phyloP scores from a whole-genome alignment of 179 eudicot genomes.

The Beta lomatogona region DNA sequence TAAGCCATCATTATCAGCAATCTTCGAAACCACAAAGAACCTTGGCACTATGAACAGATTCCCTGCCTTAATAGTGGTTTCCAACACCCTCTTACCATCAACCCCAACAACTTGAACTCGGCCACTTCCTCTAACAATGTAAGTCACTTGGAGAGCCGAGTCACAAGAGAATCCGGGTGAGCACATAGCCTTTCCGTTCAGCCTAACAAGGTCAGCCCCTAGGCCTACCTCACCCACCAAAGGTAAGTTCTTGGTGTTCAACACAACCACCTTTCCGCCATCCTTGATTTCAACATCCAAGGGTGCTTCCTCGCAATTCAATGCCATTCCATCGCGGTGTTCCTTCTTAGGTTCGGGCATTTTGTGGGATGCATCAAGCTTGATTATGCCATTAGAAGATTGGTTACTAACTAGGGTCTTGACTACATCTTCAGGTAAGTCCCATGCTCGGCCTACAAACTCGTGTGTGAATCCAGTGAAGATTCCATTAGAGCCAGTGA shows the following conservation, averaged over 20 bases:
- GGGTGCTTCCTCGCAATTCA: constrained; percentile 80
- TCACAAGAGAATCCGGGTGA: constrained; percentile 90
- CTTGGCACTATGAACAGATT: constrained; percentile 74
- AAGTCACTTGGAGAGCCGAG: constrained; percentile 80
- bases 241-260: constrained; percentile 82
- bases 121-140: constrained; percentile 72
- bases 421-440: constrained; percentile 52
- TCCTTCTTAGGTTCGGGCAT: constrained; percentile 70
- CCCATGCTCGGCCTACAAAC: constrained; percentile 85
- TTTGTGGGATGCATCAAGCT: constrained; percentile 45
- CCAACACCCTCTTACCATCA: constrained; percentile 73
- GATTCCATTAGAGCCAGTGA: constrained; percentile 76
- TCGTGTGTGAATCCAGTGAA: constrained; percentile 80
- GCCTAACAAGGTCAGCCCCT: constrained; percentile 75
- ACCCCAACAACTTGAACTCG: constrained; percentile 86
- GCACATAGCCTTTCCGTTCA: constrained; percentile 71
- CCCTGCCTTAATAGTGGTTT: constrained; percentile 61
- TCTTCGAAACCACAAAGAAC: constrained; percentile 81
- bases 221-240: constrained; percentile 84
- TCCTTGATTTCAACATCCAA: constrained; percentile 72
- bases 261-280: constrained; percentile 70
- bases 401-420: constrained; percentile 60
- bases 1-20: constrained; percentile 66
- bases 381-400: constrained; percentile 53
- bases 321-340: constrained; percentile 60